Percentiles rank a stretch among this genome's conserved stretches.
phyloP scores from a whole-genome alignment of 352 stramenopile species.

The Globisporangium sylvaticum region DNA sequence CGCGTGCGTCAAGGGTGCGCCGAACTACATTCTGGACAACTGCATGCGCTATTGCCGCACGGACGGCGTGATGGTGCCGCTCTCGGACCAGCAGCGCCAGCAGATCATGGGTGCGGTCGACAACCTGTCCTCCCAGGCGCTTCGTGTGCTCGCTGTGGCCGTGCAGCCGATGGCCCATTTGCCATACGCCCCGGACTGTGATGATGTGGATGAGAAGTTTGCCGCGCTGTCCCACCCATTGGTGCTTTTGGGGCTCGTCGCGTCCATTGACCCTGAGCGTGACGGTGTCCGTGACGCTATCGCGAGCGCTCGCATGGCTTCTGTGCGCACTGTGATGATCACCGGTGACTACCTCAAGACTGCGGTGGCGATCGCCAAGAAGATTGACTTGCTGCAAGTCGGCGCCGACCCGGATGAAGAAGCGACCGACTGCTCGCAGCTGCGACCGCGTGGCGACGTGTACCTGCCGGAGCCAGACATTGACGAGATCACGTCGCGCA shows the following conservation, averaged over 20 bases:
- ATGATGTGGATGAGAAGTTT: conserved; percentile 75
- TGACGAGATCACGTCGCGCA: conserved; percentile 81
- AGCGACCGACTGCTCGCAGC: conserved; percentile 72
- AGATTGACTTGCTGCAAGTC: conserved; percentile 90
- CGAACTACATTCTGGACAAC: conserved; percentile 70
- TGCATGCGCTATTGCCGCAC: conserved; percentile 52
- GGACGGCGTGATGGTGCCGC: conserved; percentile 41
- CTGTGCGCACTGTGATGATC: conserved; percentile 89
- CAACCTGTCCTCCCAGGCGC: conserved; percentile 61
- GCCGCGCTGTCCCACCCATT: conserved; percentile 60
- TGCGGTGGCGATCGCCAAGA: conserved; percentile 90
- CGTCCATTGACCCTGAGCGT: conserved; percentile 84
- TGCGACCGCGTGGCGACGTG: conserved; percentile 42
- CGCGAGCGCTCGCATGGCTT: conserved; percentile 33
- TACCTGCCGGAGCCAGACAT: conserved; percentile 76
- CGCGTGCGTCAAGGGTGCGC: conserved; percentile 59
- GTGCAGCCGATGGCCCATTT: conserved; percentile 63
- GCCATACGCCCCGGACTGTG: conserved; percentile 36
- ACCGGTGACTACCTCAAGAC: conserved; percentile 95
- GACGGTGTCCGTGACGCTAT: conserved; percentile 63
- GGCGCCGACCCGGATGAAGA: conserved; percentile 49
- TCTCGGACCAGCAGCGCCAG: conserved; percentile 40
- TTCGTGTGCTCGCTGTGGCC: conserved; percentile 89
- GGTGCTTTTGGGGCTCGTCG: conserved; percentile 91
- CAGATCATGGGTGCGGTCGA: conserved; percentile 60